These are phyloP conservation scores for Pleurotus eryngii DNA, from an alignment of 768 basidiomycete species.

Conservation along the genomic window DNA sequence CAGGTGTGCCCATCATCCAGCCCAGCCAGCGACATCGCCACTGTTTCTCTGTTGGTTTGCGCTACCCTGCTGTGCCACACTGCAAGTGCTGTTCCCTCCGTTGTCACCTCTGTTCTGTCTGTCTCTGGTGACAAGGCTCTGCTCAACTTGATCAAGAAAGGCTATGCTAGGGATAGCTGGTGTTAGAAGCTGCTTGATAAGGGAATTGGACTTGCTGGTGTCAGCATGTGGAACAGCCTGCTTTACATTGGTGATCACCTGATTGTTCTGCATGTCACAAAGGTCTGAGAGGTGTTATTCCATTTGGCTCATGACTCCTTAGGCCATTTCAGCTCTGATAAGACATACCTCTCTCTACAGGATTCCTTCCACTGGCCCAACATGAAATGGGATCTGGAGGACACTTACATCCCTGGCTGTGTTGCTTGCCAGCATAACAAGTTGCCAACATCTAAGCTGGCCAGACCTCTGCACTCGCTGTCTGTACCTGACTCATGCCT, in stretches of 20 bases:
- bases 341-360: slow-evolving; percentile 11
- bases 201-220: background rate
- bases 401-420: slow-evolving; percentile 22
- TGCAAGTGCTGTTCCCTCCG: too few relatives aligned
- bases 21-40: background rate
- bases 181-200: slow-evolving; percentile 11
- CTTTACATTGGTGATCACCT: slow-evolving; percentile 9
- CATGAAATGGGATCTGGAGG: slow-evolving; percentile 15
- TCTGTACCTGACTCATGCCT: slow-evolving; percentile 13
- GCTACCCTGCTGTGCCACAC: too few relatives aligned
- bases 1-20: too few relatives aligned
- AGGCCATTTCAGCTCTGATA: slow-evolving; percentile 18
- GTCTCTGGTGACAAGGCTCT: background rate
- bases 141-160: background rate
- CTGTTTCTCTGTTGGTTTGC: too few relatives aligned
- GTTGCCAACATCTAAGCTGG: slow-evolving; percentile 9
- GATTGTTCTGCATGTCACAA: slow-evolving; percentile 6
- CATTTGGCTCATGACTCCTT: slow-evolving; percentile 14
- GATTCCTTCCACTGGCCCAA: slow-evolving; percentile 11
- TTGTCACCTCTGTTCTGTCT: too few relatives aligned
- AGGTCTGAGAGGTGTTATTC: slow-evolving; percentile 9
- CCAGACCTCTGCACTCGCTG: slow-evolving; percentile 24
- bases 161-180: slow-evolving; percentile 10
- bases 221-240: background rate
- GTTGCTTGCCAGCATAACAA: slow-evolving; percentile 29